These are phyloP conservation scores for Penicillium goetzii DNA, from an alignment of 495 filamentous ascomycete genomes.

Conservation along the genomic window DNA sequence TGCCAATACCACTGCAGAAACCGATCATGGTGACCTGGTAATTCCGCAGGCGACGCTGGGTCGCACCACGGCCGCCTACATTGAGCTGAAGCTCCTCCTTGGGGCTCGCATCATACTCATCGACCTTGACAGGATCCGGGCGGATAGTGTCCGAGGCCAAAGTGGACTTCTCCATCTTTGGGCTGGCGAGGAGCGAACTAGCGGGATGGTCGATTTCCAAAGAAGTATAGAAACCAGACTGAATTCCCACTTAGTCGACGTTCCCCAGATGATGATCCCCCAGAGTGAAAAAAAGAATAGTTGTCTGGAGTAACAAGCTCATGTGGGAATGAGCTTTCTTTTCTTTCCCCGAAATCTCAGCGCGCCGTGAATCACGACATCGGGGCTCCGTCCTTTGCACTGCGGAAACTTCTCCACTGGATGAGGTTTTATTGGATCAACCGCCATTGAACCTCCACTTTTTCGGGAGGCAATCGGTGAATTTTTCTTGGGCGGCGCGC, in stretches of 20 bases:
- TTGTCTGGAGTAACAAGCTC: neutral
- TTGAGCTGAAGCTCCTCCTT: conserved; percentile 43
- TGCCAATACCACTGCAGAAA: conserved; percentile 59
- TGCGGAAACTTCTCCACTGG: conserved; percentile 22
- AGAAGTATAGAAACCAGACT: neutral
- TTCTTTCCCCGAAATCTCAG: conserved; percentile 18
- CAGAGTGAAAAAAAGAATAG: neutral
- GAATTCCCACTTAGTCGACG: neutral
- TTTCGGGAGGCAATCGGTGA: conserved; percentile 17
- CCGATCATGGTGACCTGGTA: conserved; percentile 49
- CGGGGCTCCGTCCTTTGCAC: conserved; percentile 16
- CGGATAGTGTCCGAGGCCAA: conserved; percentile 23
- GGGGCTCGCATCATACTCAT: conserved; percentile 25
- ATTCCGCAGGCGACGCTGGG: conserved; percentile 43
- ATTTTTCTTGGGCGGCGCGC: conserved; percentile 4
- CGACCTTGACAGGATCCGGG: conserved; percentile 22
- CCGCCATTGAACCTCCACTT: conserved; percentile 19
- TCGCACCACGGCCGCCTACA: conserved; percentile 40
- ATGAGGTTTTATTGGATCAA: conserved; percentile 23
- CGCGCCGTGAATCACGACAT: conserved; percentile 31
- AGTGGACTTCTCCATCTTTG: conserved; percentile 23
- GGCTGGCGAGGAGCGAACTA: neutral
- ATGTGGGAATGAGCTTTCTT: conserved; percentile 16
- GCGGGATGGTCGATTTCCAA: neutral
- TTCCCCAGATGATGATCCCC: neutral